phyloP scores from a whole-genome alignment of 225 moss, liverwort and hornwort species.

The Marchantia polymorpha region DNA sequence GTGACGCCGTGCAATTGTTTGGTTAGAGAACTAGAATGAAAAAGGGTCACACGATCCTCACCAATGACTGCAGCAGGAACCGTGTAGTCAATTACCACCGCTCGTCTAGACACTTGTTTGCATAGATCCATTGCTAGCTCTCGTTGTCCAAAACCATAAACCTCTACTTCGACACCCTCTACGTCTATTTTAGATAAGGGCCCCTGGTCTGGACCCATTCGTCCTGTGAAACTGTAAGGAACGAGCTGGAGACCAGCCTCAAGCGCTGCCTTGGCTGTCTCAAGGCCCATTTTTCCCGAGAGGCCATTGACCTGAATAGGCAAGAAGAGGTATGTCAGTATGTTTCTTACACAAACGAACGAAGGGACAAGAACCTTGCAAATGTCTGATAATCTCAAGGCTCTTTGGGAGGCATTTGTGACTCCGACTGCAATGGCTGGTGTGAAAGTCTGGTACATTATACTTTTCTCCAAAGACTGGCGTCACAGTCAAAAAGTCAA shows the following conservation, averaged over 20 bases:
- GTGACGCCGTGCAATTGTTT: no score
- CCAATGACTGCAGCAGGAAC: slow-evolving; percentile 86
- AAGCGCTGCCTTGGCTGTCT: slow-evolving; percentile 72
- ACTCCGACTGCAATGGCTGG: no score
- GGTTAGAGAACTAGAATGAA: no score
- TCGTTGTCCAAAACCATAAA: neutral
- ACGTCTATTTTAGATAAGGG: slow-evolving; percentile 37
- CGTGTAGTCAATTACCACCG: slow-evolving; percentile 81
- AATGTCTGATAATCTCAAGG: no score
- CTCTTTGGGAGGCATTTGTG: no score
- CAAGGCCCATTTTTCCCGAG: slow-evolving; percentile 86
- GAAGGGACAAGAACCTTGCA: no score
- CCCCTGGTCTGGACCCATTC: slow-evolving; percentile 20
- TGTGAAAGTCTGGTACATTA: no score
- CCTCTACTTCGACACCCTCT: slow-evolving; percentile 47
- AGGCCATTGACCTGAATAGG: slow-evolving; percentile 63
- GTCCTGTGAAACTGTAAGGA: slow-evolving; percentile 55
- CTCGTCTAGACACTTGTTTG: slow-evolving; percentile 37
- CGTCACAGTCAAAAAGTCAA: no score
- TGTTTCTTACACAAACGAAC: no score
- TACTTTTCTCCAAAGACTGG: no score
- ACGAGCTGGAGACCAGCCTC: slow-evolving; percentile 63
- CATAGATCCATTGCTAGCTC: slow-evolving; percentile 49
- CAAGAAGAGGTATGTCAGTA: neutral
- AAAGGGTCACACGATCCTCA: slow-evolving; percentile 24